Base-by-base conservation (phyloP, 2,329 filamentous ascomycete species). In the Juglanconis oblonga region DNA sequence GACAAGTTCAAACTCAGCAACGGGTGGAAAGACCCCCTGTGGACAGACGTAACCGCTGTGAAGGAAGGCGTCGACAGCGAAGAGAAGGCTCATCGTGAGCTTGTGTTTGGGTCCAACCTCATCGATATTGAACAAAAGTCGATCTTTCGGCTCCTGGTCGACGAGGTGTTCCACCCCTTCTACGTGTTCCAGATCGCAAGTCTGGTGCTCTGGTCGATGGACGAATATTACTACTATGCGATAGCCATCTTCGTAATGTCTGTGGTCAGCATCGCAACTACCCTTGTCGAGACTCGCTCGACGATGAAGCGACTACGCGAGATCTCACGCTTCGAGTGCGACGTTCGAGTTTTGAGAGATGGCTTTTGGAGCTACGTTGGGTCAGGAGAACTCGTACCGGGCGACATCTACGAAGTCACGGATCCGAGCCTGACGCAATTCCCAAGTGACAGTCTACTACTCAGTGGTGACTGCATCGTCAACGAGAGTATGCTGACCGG, bases 401-500 rank as follows among this genome's bases (percentile, higher is more conserved):
- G 95, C 36, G 95, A 99, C 72, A 88, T 99, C 6, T 99, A 97
- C 74, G 95, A 99, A 78, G 85, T 99, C 53, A 97, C 94, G 59
- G 96, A 99, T 73, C 95, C 95, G 2, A 92, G 88, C 14, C 79
- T 99, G 32, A 85, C 85, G 3, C 91, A 96, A 67, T 90, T 98
- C 64, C 95, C 95, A 1, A 95, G 91, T 69, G 95, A 99, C 73
- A 96, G 94, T 72, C 78, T 99, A 38, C 78, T 99, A 5, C 81
- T 99, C 0, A 91, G 91, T 55, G 96, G 95, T 45, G 96, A 99
- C 74, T 97, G 93, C 69, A 98, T 99, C 64, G 93, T 99, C 65
- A 99, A 99, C 69, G 95, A 99, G 76, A 98, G 95, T 76, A 99
- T 99, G 95, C 84, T 99, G 40, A 99, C 95, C 44, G 90, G 94